Evolutionary conservation across 352 stramenopile species (phyloP).

Genomic region (Globisporangium carolinianum): DNA sequence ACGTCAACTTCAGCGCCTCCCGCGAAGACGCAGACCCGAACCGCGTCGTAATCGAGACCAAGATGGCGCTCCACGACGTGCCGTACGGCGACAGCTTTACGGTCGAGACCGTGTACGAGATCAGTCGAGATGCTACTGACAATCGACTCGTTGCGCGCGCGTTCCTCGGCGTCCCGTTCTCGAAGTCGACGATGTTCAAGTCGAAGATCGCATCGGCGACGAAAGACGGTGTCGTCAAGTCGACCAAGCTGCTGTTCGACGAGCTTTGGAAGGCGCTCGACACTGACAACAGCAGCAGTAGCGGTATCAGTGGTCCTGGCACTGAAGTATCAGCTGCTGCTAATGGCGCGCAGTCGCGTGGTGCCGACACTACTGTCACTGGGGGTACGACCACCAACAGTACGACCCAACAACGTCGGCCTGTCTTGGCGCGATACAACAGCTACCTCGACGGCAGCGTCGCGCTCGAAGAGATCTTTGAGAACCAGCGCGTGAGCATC

Average conservation of each 20-base stretch:
- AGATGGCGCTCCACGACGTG: constrained; percentile 67
- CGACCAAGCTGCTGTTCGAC: constrained; percentile 46
- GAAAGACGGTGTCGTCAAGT: constrained; percentile 60
- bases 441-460: constrained; percentile 69
- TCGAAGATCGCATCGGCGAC: constrained; percentile 73
- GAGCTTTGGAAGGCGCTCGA: constrained; percentile 40
- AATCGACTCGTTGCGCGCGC: constrained; percentile 35
- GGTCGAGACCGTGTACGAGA: constrained; percentile 53
- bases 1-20: constrained; percentile 38
- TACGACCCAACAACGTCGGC: constrained; percentile 3
- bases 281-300: constrained; percentile 10
- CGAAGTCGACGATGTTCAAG: constrained; percentile 82
- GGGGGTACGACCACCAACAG: no score
- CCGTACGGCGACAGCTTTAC: constrained; percentile 78
- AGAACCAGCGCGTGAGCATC: constrained; percentile 84
- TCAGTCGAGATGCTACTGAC: constrained; percentile 30
- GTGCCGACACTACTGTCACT: no score
- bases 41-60: constrained; percentile 49
- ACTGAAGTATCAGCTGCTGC: no score
- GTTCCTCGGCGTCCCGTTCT: constrained; percentile 71
- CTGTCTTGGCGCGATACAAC: constrained; percentile 50
- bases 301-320: not conserved
- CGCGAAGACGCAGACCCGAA: constrained; percentile 29
- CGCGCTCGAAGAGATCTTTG: constrained; percentile 81
- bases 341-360: not conserved